Conservation (phyloP, 352 stramenopile species). For the Aphanomyces invadans region DNA sequence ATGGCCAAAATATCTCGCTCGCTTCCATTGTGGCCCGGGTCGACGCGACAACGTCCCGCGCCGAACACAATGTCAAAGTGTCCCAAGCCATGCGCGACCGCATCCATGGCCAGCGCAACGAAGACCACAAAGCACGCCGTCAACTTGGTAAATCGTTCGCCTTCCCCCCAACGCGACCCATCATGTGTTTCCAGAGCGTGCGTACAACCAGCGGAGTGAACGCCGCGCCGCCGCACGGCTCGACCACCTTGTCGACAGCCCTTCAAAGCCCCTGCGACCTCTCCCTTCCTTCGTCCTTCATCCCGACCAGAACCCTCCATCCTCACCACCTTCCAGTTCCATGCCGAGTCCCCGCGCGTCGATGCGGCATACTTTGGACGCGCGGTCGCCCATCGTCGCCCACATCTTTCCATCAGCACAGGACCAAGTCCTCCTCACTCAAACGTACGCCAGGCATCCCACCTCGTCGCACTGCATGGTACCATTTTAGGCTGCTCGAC, state of each 20-base stretch:
- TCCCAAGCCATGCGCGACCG: constrained; percentile 57
- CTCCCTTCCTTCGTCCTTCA: neutral
- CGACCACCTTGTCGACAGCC: neutral
- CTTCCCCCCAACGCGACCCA: neutral
- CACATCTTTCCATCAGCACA: constrained; percentile 13
- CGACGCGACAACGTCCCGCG: constrained; percentile 52
- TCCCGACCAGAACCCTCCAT: neutral
- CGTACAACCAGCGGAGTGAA: neutral
- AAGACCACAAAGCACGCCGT: constrained; percentile 38
- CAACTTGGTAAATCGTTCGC: constrained; percentile 24
- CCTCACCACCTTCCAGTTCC: neutral
- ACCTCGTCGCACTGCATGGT: neutral
- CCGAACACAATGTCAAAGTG: constrained; percentile 51
- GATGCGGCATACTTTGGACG: constrained; percentile 11
- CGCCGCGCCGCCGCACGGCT: constrained; percentile 4
- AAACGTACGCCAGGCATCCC: neutral
- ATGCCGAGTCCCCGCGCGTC: neutral
- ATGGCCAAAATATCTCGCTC: constrained; percentile 49
- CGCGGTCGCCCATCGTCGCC: constrained; percentile 14
- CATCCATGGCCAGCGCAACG: constrained; percentile 36
- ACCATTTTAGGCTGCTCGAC: neutral
- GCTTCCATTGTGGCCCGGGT: constrained; percentile 60
- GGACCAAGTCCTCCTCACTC: neutral
- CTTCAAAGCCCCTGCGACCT: neutral
- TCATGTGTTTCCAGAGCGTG: neutral